A percentile compares a stretch with the other conserved stretches of the same genome.
Evolutionary conservation across 2,329 filamentous ascomycete genomes (phyloP).

Genomic region (Epicoccum nigrum): DNA sequence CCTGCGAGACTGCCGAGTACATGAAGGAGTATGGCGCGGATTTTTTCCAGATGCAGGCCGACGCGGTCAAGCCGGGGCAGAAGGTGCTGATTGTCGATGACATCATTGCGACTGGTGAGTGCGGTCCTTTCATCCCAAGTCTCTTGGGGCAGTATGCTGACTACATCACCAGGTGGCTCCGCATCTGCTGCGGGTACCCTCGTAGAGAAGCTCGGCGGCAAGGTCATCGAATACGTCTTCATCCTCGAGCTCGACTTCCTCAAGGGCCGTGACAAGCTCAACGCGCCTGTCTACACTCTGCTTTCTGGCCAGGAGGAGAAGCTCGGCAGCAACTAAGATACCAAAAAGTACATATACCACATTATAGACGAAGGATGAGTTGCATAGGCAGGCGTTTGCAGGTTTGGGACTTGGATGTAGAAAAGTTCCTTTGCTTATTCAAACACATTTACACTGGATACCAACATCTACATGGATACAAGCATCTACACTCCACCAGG

Average conservation of each 20-base stretch:
- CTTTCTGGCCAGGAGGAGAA: constrained; percentile 67
- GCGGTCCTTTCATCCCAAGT: neutral
- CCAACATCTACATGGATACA: neutral
- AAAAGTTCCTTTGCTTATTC: constrained; percentile 10
- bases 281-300: constrained; percentile 81
- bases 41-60: constrained; percentile 93
- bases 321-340: constrained; percentile 8
- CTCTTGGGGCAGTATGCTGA: constrained; percentile 10
- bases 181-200: constrained; percentile 86
- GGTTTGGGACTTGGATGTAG: constrained; percentile 6
- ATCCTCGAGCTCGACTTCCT: constrained; percentile 95
- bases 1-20: constrained; percentile 82
- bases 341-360: constrained; percentile 3
- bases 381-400: constrained; percentile 34
- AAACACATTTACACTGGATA: constrained; percentile 4
- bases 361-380: constrained; percentile 20
- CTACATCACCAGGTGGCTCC: constrained; percentile 72
- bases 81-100: constrained; percentile 95
- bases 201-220: constrained; percentile 82
- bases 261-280: constrained; percentile 88
- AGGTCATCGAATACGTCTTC: constrained; percentile 89
- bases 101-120: constrained; percentile 94
- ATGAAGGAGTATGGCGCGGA: constrained; percentile 97
- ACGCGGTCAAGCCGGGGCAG: constrained; percentile 82
- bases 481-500: neutral